Evolutionary conservation across 345 rosid genomes (phyloP).

Genomic region (Excoecaria cochinchinensis): DNA sequence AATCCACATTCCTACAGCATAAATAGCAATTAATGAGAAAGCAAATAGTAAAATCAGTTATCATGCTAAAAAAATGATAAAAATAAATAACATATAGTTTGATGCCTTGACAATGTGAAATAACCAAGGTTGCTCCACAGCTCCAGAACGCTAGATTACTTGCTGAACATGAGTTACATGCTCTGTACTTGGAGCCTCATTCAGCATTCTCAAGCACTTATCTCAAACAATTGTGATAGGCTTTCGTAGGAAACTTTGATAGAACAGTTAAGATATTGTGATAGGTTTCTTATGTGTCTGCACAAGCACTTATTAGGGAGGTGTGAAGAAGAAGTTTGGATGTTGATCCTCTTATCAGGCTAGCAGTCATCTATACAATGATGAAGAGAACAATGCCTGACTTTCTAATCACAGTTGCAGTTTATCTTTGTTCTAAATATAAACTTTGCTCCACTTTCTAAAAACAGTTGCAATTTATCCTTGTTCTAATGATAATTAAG

Average conservation of each 20-base stretch:
- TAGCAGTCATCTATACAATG: not conserved
- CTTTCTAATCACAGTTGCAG: not conserved
- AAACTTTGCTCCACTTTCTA: no score
- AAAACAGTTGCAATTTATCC: not conserved
- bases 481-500: not conserved
- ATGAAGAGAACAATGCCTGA: not conserved
- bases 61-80: not conserved
- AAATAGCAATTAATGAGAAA: slow-evolving; percentile 7
- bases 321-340: not conserved
- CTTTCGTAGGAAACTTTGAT: not conserved
- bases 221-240: not conserved
- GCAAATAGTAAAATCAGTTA: not conserved
- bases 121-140: not conserved
- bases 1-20: slow-evolving; percentile 82
- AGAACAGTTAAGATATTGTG: not conserved
- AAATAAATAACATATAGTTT: not conserved
- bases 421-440: not conserved
- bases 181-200: not conserved
- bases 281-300: not conserved
- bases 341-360: not conserved
- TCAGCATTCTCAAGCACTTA: not conserved
- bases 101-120: not conserved
- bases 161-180: not conserved
- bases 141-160: not conserved
- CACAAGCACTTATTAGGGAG: not conserved